Evolutionary conservation across 2,329 filamentous ascomycete species (phyloP).

Genomic region (Sporothrix sp.): DNA sequence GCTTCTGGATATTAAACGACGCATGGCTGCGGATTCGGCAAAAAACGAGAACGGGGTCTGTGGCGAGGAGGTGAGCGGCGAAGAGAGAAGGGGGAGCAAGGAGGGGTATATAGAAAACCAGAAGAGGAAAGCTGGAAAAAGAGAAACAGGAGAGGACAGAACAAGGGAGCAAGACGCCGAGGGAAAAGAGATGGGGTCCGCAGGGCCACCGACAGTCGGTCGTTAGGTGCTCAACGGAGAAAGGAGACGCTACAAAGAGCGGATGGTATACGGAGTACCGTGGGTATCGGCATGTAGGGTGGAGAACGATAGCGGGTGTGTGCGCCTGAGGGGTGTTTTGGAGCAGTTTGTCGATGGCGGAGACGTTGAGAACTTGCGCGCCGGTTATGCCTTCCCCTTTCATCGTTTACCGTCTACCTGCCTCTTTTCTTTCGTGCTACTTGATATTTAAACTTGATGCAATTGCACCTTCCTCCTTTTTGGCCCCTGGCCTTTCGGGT

Average conservation of each 20-base stretch:
- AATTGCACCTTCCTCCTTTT: not conserved
- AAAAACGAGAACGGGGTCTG: not conserved
- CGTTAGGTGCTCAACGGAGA: not conserved
- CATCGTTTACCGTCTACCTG: not conserved
- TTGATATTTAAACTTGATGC: not conserved
- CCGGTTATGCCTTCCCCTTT: constrained; percentile 1
- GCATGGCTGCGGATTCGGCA: constrained; percentile 27
- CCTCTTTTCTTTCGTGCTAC: not conserved
- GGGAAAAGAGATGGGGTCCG: not conserved
- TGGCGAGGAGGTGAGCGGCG: not conserved
- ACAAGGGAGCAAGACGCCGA: not conserved
- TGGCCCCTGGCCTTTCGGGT: no score
- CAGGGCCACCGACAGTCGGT: not conserved
- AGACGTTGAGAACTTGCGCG: no score
- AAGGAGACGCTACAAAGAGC: not conserved
- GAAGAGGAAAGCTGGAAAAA: no score
- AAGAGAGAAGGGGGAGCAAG: not conserved
- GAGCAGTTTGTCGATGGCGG: not conserved
- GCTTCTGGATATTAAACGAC: constrained; percentile 36
- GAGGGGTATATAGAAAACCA: not conserved
- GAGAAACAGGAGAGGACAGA: not conserved
- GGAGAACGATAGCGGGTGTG: constrained; percentile 3
- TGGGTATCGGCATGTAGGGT: constrained; percentile 9
- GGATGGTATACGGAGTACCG: not conserved
- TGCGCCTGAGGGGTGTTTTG: not conserved